Evolutionary conservation across 495 filamentous ascomycete genomes (phyloP).

Genomic region (Neurospora sp.): DNA sequence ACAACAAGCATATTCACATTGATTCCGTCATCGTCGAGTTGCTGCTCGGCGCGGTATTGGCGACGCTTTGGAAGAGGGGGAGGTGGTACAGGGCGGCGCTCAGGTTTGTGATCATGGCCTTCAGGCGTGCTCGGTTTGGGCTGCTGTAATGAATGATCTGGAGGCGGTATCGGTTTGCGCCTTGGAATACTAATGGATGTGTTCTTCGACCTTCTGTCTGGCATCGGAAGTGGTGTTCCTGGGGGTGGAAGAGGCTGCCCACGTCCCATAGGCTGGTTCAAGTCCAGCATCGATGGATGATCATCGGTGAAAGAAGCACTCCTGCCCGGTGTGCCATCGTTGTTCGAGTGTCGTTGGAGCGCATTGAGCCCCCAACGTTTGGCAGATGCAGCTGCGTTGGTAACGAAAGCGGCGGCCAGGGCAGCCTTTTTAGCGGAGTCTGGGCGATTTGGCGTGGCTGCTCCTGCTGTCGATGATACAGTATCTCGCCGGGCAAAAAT

Average conservation of each 20-base stretch:
- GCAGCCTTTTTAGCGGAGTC: conserved; percentile 31
- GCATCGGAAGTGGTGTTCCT: conserved; percentile 51
- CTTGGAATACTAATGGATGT: conserved; percentile 48
- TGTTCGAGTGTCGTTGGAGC: conserved; percentile 44
- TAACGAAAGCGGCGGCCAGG: conserved; percentile 43
- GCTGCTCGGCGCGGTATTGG: conserved; percentile 15
- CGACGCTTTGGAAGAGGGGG: conserved; percentile 28
- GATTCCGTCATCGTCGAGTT: conserved; percentile 28
- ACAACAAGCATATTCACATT: conserved; percentile 48
- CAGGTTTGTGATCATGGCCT: conserved; percentile 17
- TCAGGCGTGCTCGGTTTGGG: conserved; percentile 17
- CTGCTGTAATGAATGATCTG: conserved; percentile 14
- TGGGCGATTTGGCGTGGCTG: conserved; percentile 15
- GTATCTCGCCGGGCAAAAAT: conserved; percentile 32
- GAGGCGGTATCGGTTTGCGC: conserved; percentile 33
- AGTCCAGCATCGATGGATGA: conserved; percentile 28
- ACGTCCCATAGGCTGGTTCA: conserved; percentile 60
- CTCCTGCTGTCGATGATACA: conserved; percentile 10
- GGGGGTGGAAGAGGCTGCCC: conserved; percentile 69
- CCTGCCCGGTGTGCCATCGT: conserved; percentile 20
- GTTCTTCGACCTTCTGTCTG: conserved; percentile 44
- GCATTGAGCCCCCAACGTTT: conserved; percentile 78
- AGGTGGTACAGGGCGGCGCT: conserved; percentile 34
- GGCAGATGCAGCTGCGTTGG: conserved; percentile 64
- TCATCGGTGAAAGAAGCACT: conserved; percentile 11